Evolutionary conservation across 2,329 filamentous ascomycete species (phyloP), one percentile per base, ranked within the genome.

Genomic region (Bipolaris sorokiniana): DNA sequence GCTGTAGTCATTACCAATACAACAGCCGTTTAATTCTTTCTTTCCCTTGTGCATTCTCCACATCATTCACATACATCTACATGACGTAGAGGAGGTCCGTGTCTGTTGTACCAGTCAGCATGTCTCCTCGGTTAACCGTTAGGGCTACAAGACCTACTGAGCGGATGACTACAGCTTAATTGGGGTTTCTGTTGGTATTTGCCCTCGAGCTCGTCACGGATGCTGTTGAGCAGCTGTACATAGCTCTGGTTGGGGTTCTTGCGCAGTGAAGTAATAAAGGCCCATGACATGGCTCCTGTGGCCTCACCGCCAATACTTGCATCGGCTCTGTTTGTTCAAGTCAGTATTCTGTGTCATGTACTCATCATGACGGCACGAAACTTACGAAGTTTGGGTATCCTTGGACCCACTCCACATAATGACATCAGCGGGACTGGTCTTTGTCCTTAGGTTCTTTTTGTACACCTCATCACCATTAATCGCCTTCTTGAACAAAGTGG

Each of bases 371-470:
- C 16, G 48, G 41, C 22, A 15, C 15, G 22, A 33, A 88, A 37
- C 89, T 80, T 82, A 92, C 88, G 90, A 93, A 66, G 95, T 99
- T 79, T 98, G 95, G 60, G 89, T 87, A 74, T 99, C 95, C 79
- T 97, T 97, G 80, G 91, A 96, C 55, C 95, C 95, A 59, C 91
- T 96, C 90, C 93, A 97, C 91, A 97, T 96, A 74, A 99, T 87
- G 31, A 99, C 95, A 77, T 99, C 95, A 38, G 95, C 95, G 1
- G 93, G 89, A 52, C 90, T 95, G 15, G 95, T 98, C 81, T 96
- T 96, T 40, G 94, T 98, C 65, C 90, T 85, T 74, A 91, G 83
- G 61, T 93, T 91, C 75, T 87, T 88, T 78, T 96, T 85, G 77
- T 92, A 89, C 16, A 89, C 88, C 34, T 89, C 86, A 65, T 95